Percentiles rank a stretch among this genome's conserved stretches.
Evolutionary conservation across 257 asterid genomes (phyloP).

Genomic region (Ballota nigra): DNA sequence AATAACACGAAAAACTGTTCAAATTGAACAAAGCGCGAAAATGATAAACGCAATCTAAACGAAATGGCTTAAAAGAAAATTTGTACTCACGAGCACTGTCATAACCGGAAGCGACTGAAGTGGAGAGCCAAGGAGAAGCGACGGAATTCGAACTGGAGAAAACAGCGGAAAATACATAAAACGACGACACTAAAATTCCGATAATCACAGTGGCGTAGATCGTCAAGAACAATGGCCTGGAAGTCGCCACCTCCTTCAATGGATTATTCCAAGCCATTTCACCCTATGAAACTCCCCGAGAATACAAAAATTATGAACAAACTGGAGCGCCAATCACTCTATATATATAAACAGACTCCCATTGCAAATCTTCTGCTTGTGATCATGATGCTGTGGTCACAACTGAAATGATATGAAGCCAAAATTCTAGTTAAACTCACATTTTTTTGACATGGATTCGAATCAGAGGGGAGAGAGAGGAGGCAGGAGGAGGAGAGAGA

Average conservation of each 20-base stretch:
- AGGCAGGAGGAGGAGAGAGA: neutral
- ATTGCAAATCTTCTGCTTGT: neutral
- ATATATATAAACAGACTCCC: constrained; percentile 8
- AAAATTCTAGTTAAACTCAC: constrained; percentile 4
- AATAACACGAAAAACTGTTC: neutral
- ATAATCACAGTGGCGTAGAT: constrained; percentile 73
- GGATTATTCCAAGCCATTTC: constrained; percentile 47
- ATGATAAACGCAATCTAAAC: neutral
- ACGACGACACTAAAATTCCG: constrained; percentile 72
- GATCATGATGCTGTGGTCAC: constrained; percentile 24
- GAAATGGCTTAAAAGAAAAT: neutral
- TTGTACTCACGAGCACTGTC: constrained; percentile 19
- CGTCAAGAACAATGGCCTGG: constrained; percentile 84
- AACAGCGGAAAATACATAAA: constrained; percentile 84
- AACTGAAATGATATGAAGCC: constrained; percentile 6
- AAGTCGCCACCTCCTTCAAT: constrained; percentile 63
- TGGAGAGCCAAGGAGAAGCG: constrained; percentile 40
- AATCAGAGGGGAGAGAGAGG: too few species aligned
- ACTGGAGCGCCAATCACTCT: constrained; percentile 17
- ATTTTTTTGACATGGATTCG: neutral
- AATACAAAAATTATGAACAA: neutral
- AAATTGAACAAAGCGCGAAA: neutral
- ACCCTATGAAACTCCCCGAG: neutral
- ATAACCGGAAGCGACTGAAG: constrained; percentile 33
- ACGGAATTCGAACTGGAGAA: constrained; percentile 53